Base-by-base conservation (phyloP, 352 stramenopile genomes). In the Phytophthora multivora region DNA sequence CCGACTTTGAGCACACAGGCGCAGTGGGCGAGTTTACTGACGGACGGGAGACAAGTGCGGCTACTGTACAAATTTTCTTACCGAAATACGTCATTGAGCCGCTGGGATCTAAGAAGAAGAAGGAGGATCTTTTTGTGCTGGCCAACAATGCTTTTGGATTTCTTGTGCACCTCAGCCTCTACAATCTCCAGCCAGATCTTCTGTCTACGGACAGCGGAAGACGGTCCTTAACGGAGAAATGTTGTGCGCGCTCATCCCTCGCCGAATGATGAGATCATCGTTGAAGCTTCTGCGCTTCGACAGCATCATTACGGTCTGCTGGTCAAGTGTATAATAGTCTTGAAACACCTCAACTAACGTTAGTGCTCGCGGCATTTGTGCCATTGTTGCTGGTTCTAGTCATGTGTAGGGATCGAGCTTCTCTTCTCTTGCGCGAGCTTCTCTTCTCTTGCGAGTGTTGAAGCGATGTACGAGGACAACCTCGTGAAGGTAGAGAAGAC, bases 131-230 rank as follows among this genome's bases (percentile, higher is more conserved):
- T 10, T 8, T 10, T 6, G 9, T 31, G 9, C 66, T 79, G 73
- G 15, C 65, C 66, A 45, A 75, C 64, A 50, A 82, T 80, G 49
- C 61, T 70, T 50, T 77, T 83, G 36, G 73, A 69, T 51, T 83
- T 76, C 62, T 71, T 74, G 38, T 86, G 56, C 10, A 83, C 61
- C 30, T 86, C 76, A 33, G 71, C 71, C 8, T 67, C 46, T 10
- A 86, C 65, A 28, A 86, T 77, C 49, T 83, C 74, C 39, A 86
- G 53, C 77, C 71, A 83, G n/a, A 86, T 75, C 41, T 77, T 77
- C 16, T 70, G 69, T 21, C 74, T 67, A 13, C 60, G 65, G 26
- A 69, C 30, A n/a, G 60, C 63, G 21, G 80, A 78, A 12, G 77
- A 67, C 9, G 83, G 36, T 12, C 77, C 73, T 10, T 59, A 43